Conservation (phyloP, 2,329 filamentous ascomycete species). For the Tolypocladium nubicola region DNA sequence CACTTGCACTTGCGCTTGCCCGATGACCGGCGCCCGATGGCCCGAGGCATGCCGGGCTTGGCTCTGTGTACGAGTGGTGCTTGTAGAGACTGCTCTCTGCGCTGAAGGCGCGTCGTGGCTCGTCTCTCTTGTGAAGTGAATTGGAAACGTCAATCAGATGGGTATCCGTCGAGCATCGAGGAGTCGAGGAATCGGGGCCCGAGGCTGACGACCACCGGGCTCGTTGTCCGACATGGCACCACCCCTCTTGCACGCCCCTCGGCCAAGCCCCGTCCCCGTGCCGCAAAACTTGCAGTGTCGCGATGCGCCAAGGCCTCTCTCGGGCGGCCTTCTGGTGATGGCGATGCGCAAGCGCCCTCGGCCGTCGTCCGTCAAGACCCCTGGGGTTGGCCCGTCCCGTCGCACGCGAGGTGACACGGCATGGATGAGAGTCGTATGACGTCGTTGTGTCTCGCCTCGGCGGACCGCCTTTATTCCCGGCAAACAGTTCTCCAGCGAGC, state of each 20-base stretch:
- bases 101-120: too few relatives aligned
- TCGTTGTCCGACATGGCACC: neutral
- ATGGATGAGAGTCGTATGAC: neutral
- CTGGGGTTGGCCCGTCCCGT: neutral
- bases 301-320: neutral
- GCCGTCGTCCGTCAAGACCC: neutral
- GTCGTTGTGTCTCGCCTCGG: neutral
- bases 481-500: neutral
- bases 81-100: neutral
- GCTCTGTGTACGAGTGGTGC: neutral
- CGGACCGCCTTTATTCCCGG: neutral
- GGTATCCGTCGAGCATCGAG: neutral
- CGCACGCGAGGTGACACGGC: neutral
- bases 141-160: neutral
- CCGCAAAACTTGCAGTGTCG: neutral
- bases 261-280: neutral
- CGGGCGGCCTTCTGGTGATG: neutral
- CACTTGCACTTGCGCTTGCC: too few relatives aligned
- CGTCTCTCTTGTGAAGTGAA: too few relatives aligned
- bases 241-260: neutral
- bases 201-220: too few relatives aligned
- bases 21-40: constrained; percentile 1
- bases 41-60: neutral
- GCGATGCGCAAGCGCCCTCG: neutral
- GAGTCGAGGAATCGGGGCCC: too few relatives aligned